Conservation (phyloP, 2,329 filamentous ascomycete genomes). For the Fusarium chuoi region DNA sequence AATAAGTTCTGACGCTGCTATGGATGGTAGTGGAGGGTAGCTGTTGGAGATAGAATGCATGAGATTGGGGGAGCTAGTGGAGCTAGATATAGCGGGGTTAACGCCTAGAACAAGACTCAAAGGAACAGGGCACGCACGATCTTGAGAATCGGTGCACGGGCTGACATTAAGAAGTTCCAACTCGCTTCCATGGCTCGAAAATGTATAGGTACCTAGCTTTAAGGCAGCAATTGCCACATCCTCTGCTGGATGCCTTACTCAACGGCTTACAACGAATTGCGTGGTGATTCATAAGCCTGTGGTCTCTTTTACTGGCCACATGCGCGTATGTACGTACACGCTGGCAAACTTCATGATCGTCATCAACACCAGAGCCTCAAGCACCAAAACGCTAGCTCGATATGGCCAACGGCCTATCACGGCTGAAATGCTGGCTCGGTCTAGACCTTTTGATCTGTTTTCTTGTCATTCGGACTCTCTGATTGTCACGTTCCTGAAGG, state of each 20-base stretch:
- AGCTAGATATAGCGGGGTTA: constrained; percentile 33
- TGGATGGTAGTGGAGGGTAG: background rate
- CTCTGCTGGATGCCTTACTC: background rate
- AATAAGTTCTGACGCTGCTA: background rate
- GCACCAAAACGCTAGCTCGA: constrained; percentile 17
- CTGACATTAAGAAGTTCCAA: background rate
- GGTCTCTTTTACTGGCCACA: constrained; percentile 2
- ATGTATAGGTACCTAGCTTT: background rate
- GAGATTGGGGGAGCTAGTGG: constrained; percentile 29
- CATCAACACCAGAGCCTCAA: constrained; percentile 36
- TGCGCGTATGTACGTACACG: constrained; percentile 2
- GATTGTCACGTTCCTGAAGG: constrained; percentile 12
- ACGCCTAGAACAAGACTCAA: constrained; percentile 1
- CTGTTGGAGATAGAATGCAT: background rate
- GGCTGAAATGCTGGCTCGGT: background rate
- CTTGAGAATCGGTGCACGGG: background rate
- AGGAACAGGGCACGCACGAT: constrained; percentile 15
- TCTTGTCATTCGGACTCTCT: background rate
- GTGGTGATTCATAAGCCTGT: constrained; percentile 23
- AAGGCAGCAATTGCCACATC: constrained; percentile 8
- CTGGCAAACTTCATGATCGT: constrained; percentile 35
- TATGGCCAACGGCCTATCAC: constrained; percentile 6
- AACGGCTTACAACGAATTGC: constrained; percentile 4
- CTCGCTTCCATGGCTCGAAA: background rate
- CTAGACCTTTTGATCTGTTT: constrained; percentile 9